These are phyloP conservation scores for Haplographium delicatum DNA, from an alignment of 495 filamentous ascomycete species.

Conservation along the genomic window DNA sequence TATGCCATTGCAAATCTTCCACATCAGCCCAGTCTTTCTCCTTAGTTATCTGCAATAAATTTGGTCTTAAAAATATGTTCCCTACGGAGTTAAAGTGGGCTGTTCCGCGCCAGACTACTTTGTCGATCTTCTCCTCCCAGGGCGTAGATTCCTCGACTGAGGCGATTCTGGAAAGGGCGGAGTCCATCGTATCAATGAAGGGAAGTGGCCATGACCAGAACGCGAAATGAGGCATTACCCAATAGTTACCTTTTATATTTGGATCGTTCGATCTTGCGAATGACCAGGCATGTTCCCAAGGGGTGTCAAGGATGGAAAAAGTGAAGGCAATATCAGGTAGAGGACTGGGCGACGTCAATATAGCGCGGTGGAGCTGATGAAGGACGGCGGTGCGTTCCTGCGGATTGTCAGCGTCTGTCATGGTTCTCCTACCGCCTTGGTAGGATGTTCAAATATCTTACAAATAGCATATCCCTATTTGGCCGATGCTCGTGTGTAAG, in stretches of 20 bases:
- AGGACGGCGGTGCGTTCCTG: conserved; percentile 37
- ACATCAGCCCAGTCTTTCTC: conserved; percentile 46
- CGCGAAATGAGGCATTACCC: conserved; percentile 76
- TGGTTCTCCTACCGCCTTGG: too few species aligned
- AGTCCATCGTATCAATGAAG: conserved; percentile 20
- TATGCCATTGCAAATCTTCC: conserved; percentile 37
- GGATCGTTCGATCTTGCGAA: conserved; percentile 37
- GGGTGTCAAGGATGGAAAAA: conserved; percentile 39
- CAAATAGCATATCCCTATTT: conserved; percentile 11
- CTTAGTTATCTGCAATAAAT: conserved; percentile 33
- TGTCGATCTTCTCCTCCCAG: conserved; percentile 52
- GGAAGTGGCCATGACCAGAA: conserved; percentile 70
- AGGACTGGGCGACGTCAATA: conserved; percentile 42
- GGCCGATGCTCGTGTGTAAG: conserved; percentile 35
- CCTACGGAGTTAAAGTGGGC: conserved; percentile 43
- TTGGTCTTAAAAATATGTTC: conserved; percentile 37
- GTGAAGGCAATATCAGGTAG: conserved; percentile 61
- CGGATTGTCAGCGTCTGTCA: conserved; percentile 36
- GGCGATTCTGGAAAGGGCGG: conserved; percentile 34
- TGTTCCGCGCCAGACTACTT: conserved; percentile 67
- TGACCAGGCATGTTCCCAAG: conserved; percentile 32
- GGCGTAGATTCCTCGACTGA: conserved; percentile 29
- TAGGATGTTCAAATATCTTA: too few species aligned
- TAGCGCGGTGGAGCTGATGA: conserved; percentile 44
- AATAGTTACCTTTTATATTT: conserved; percentile 37